Conservation (phyloP, 2,329 filamentous ascomycete species). For the Claviceps sp. region DNA sequence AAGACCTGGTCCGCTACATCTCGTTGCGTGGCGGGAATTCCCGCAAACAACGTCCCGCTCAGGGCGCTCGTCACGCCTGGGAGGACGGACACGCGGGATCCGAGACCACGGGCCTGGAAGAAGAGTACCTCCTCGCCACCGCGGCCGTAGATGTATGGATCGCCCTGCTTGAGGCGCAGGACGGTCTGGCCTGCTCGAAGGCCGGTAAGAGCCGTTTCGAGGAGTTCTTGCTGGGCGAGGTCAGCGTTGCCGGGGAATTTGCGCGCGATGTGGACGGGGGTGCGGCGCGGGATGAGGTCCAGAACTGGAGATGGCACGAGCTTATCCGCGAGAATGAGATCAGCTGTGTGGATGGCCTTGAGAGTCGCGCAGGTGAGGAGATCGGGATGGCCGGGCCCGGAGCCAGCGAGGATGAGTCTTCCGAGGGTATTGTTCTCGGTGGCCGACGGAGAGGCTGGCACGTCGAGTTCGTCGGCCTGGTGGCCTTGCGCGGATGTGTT, state of each 20-base stretch:
- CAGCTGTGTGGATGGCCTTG: slow-evolving; percentile 60
- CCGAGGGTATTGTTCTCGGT: slow-evolving; percentile 32
- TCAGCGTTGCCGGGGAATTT: slow-evolving; percentile 98
- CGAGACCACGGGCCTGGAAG: slow-evolving; percentile 60
- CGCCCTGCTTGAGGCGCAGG: slow-evolving; percentile 85
- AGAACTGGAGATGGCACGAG: slow-evolving; percentile 75
- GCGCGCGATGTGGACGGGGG: slow-evolving; percentile 79
- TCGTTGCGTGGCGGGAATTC: slow-evolving; percentile 77
- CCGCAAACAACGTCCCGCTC: slow-evolving; percentile 76
- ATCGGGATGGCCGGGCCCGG: slow-evolving; percentile 84
- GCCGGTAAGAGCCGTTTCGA: slow-evolving; percentile 62
- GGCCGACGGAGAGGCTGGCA: no score
- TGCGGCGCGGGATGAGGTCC: slow-evolving; percentile 79
- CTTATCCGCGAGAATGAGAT: slow-evolving; percentile 76
- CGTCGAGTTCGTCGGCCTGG: no score
- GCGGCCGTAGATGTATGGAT: slow-evolving; percentile 90
- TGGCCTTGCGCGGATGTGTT: no score
- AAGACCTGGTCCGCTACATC: slow-evolving; percentile 85
- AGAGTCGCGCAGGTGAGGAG: slow-evolving; percentile 74
- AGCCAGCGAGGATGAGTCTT: slow-evolving; percentile 76
- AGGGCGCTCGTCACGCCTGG: slow-evolving; percentile 86
- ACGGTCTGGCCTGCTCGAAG: slow-evolving; percentile 58
- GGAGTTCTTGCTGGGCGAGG: slow-evolving; percentile 78
- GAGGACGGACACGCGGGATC: slow-evolving; percentile 52
- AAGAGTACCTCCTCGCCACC: slow-evolving; percentile 86